phyloP scores from a whole-genome alignment of 2,329 filamentous ascomycete species.

The Alternaria infectoria region DNA sequence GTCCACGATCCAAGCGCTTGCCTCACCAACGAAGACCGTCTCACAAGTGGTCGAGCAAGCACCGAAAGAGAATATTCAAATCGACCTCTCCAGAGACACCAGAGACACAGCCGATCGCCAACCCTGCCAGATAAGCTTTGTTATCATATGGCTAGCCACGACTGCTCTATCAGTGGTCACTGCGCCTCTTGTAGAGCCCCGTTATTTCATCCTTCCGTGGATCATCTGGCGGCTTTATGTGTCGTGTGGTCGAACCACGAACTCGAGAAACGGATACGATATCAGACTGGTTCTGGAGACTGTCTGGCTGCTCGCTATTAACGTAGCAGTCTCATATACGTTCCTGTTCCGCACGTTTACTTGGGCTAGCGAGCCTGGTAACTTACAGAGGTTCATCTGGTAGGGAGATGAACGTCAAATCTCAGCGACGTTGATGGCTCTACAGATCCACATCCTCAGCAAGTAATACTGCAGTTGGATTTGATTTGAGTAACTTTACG shows the following conservation, averaged over 20 bases:
- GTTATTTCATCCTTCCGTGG: conserved; percentile 97
- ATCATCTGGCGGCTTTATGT: conserved; percentile 87
- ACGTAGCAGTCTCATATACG: conserved; percentile 70
- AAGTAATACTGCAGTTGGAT: neutral
- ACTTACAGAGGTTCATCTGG: conserved; percentile 78
- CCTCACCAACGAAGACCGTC: conserved; percentile 38
- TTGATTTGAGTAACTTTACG: neutral
- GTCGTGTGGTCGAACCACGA: conserved; percentile 54
- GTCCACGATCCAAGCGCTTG: conserved; percentile 69
- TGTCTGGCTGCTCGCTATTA: conserved; percentile 70
- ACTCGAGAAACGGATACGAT: conserved; percentile 38
- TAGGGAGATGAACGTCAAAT: conserved; percentile 8
- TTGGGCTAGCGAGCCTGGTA: conserved; percentile 68
- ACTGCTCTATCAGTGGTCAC: conserved; percentile 81
- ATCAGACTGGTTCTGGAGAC: conserved; percentile 66
- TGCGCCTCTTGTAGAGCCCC: conserved; percentile 89
- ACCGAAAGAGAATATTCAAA: neutral
- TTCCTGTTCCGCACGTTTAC: conserved; percentile 73
- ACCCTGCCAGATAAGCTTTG: conserved; percentile 52
- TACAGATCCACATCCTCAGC: neutral
- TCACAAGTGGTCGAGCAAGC: neutral
- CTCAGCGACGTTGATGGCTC: neutral
- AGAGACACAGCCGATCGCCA: conserved; percentile 4
- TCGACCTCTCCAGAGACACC: conserved; percentile 8
- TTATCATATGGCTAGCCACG: conserved; percentile 69